phyloP scores from a whole-genome alignment of 768 basidiomycete species.

The Pleurotus tuber-regium region DNA sequence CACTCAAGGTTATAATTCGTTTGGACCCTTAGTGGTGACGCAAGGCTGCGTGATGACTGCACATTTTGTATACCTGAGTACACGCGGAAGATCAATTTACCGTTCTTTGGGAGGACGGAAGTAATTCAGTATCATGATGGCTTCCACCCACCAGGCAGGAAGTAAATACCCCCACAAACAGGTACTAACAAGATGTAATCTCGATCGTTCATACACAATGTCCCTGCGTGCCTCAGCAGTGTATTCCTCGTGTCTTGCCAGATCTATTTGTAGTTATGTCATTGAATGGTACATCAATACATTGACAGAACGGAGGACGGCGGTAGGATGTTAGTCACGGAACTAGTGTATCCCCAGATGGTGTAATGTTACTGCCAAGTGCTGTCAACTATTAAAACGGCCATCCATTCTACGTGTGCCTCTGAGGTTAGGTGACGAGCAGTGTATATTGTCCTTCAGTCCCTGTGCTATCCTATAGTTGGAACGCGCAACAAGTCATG shows the following conservation, averaged over 20 bases:
- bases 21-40: neutral
- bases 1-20: too few species aligned
- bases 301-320: too few species aligned
- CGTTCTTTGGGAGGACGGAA: neutral
- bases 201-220: neutral
- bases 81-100: neutral
- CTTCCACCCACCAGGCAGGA: neutral
- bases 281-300: too few species aligned
- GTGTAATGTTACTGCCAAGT: too few species aligned
- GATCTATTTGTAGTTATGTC: too few species aligned
- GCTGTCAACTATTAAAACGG: neutral
- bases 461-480: too few species aligned
- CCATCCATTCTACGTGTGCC: neutral
- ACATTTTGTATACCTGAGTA: neutral
- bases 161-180: neutral
- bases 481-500: too few species aligned
- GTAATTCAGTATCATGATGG: neutral
- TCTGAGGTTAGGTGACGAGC: neutral
- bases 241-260: neutral
- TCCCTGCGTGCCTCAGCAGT: neutral
- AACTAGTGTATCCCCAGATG: too few species aligned
- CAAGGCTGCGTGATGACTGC: neutral
- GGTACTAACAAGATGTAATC: neutral
- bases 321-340: too few species aligned
- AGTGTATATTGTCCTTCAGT: neutral